A percentile compares a stretch with the other conserved stretches of the same genome.
These are phyloP conservation scores for Sporothrix mexicana DNA, from an alignment of 2,329 filamentous ascomycete genomes.

Conservation along the genomic window DNA sequence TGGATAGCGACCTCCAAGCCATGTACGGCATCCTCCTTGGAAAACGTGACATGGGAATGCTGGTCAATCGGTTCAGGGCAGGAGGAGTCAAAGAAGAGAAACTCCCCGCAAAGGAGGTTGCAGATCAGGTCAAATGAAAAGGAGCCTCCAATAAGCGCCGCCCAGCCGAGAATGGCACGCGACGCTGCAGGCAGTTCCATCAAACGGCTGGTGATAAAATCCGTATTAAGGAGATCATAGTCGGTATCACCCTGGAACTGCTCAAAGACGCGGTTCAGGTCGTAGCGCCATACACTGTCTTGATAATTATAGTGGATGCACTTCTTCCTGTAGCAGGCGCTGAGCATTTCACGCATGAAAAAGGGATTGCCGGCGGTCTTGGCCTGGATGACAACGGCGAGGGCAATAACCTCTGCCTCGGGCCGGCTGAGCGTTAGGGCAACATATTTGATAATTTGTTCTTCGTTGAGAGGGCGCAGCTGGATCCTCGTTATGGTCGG, in stretches of 20 bases:
- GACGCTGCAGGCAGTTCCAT: constrained; percentile 75
- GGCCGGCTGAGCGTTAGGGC: constrained; percentile 78
- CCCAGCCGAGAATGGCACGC: constrained; percentile 85
- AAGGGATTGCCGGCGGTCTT: constrained; percentile 90
- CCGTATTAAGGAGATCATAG: constrained; percentile 78
- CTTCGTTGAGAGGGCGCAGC: constrained; percentile 75
- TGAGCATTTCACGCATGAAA: constrained; percentile 89
- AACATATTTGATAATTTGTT: constrained; percentile 82
- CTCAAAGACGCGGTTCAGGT: constrained; percentile 83
- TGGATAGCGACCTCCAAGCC: constrained; percentile 84
- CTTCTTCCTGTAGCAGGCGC: constrained; percentile 81
- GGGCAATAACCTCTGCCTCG: constrained; percentile 72
- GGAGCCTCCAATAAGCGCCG: constrained; percentile 76
- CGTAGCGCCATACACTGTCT: constrained; percentile 80
- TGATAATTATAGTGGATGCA: constrained; percentile 93
- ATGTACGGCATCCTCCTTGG: constrained; percentile 71
- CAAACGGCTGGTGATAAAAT: constrained; percentile 80
- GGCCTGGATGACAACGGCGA: constrained; percentile 85
- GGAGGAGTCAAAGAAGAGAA: constrained; percentile 61
- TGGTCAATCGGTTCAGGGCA: constrained; percentile 41
- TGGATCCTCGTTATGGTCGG: constrained; percentile 71
- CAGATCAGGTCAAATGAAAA: constrained; percentile 86
- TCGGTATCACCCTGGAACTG: constrained; percentile 81
- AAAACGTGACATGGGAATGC: constrained; percentile 55
- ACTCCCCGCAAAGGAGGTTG: constrained; percentile 76